Base-by-base conservation (phyloP, 306 rosid species). In the Trifolium dubium region DNA sequence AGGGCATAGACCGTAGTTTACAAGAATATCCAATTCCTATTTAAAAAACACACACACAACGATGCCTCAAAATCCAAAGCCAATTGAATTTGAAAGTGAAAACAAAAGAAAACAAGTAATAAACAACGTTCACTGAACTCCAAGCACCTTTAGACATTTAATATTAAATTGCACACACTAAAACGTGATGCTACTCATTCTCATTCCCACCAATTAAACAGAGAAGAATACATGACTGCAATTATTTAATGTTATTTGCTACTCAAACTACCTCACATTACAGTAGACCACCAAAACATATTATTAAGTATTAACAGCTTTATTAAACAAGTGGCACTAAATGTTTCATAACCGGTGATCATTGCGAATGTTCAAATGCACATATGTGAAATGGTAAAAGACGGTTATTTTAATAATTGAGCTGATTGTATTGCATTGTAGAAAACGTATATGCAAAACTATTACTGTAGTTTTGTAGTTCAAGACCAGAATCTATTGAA, bases 11-110 rank as follows among this genome's bases (percentile, higher is more conserved):
- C 96, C 95, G 55, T 87, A 88, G 81, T 84, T 88, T 31, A 82
- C 77, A 85, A 92, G 80, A 51, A 89, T 91, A 77, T 79, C 78
- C 89, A 83, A 71, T 79, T 94, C 98, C 98, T 94, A 69, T 11
- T 67, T 34, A 65, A 65, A 70, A 73, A 67, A 51, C 68, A n/a
- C 75, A 10, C 43, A 64, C 31, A 73, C 35, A 28, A 77, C 18
- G 67, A 77, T 18, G 69, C 19, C 68, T 68, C 29, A 75, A 81
- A 64, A 65, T 63, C 34, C 18, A 75, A 62, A 60, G 65, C 40
- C 65, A 60, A 3, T 31, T 7, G 41, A 60, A 31, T 60, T 60
- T 60, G 65, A 60, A 49, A 69, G 17, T 19, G 28, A 73, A 76
- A 78, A 72, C 49, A 73, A 30, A 79, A 79, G 55, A 19, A 64